phyloP scores from a whole-genome alignment of 176 grass and related monocot species.

The Eragrostis nindensis region DNA sequence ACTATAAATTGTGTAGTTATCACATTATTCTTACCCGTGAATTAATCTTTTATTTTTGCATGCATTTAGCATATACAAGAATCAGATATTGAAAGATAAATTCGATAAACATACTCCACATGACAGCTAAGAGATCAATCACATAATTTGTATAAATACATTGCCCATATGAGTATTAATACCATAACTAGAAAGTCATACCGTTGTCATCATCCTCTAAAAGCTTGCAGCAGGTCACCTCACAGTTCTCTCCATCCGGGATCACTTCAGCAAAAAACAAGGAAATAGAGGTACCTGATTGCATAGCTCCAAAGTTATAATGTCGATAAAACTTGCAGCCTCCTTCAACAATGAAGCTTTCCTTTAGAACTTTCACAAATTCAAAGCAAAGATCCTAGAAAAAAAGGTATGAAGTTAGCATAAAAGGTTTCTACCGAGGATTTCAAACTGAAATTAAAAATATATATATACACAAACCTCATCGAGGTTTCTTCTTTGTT shows the following conservation, averaged over 20 bases:
- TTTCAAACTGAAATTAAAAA: too few relatives aligned
- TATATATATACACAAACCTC: too few relatives aligned
- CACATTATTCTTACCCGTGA: too few relatives aligned
- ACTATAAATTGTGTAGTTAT: not conserved
- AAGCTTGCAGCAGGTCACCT: not conserved
- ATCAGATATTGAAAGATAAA: not conserved
- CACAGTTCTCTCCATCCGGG: not conserved
- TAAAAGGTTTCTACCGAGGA: too few relatives aligned
- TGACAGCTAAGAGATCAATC: too few relatives aligned
- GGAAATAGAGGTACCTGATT: not conserved
- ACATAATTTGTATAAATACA: too few relatives aligned
- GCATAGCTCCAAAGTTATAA: not conserved
- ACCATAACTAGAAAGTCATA: too few relatives aligned
- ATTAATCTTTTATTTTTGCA: not conserved
- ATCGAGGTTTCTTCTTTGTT: too few relatives aligned
- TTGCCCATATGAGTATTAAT: too few relatives aligned
- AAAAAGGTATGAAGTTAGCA: too few relatives aligned
- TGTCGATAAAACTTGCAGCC: not conserved
- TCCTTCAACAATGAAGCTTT: not conserved
- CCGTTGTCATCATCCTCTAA: not conserved
- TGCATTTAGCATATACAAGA: not conserved
- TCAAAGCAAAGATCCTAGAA: not conserved
- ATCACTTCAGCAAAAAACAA: slow-evolving; percentile 11
- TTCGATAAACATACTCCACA: not conserved
- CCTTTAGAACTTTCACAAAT: not conserved